Conservation (phyloP, 1,284 basidiomycete genomes). For the Wallemia ichthyophaga region DNA sequence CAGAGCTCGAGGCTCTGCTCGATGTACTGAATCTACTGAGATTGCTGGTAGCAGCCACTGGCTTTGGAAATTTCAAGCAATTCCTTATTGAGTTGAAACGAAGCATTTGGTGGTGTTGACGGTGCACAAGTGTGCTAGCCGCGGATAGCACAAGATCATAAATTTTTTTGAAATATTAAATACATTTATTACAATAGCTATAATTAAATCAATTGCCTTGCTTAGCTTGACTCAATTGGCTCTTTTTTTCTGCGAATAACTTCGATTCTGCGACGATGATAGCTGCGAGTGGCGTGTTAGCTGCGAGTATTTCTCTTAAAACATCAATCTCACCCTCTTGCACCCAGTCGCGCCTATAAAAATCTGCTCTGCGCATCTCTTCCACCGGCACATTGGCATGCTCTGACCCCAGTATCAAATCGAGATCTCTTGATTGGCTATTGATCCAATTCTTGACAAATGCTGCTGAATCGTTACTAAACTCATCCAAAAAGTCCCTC, state of each 20-base stretch:
- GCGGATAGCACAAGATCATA: neutral
- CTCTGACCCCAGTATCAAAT: constrained; percentile 29
- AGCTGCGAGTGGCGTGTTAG: neutral
- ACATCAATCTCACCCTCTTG: constrained; percentile 1
- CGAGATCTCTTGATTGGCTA: constrained; percentile 66
- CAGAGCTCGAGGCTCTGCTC: constrained; percentile 6
- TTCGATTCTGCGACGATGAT: neutral
- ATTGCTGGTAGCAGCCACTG: constrained; percentile 1
- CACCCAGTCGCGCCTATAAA: neutral
- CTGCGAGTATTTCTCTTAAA: too few relatives aligned
- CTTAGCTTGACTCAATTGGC: neutral
- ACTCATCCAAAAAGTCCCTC: constrained; percentile 53
- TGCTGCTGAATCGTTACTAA: constrained; percentile 42
- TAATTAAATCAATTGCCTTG: neutral
- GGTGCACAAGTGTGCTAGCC: neutral
- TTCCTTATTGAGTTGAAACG: neutral
- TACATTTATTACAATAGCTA: neutral
- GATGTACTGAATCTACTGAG: neutral
- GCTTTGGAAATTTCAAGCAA: constrained; percentile 4
- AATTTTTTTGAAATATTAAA: neutral
- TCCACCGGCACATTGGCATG: neutral
- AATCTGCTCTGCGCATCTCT: constrained; percentile 1
- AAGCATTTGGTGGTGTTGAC: neutral
- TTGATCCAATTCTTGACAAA: constrained; percentile 75
- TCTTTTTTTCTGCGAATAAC: neutral